Evolutionary conservation across 78 protist genomes (phyloP), one percentile per base, ranked within the genome.

Genomic region (Chrysochromulina parva): DNA sequence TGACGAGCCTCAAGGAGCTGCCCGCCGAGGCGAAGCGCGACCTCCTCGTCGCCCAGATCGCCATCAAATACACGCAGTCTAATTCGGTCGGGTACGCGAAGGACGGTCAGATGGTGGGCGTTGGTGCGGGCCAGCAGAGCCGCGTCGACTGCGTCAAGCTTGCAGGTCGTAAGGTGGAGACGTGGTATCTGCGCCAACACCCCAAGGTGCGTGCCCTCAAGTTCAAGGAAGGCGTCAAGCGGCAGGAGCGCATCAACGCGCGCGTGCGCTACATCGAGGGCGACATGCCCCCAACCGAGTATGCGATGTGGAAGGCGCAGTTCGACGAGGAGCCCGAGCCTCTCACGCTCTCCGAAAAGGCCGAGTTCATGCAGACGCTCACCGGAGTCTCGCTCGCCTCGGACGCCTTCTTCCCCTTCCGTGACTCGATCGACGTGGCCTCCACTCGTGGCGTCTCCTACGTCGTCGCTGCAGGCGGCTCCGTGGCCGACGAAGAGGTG

Each of bases 381-480:
- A 14, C 1, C 24, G 90, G 90, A 53, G 94, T 94, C 24, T 1
- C 81, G 59, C 22, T 94, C 58, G 73, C 92, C 58, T 90, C 94
- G 20, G 97, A 96, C 84, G 97, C 97, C 13, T 96, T 96, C 94
- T 96, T 96, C 92, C 97, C 97, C 67, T 96, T 96, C 95, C 93
- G 95, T 54, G 97, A 96, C 94, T 91, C 78, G 76, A 74, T 90
- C 80, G 92, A 90, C 92, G 84, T 74, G 52, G 84, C 84, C 58
- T 47, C 84, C 13, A 4, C 20, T 6, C 54, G 54, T 2, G 84
- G 84, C 84, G 84, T 74, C 38, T 2, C 14, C 3, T 74, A 74
- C 84, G 26, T 74, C 38, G 84, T 88, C 52, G 55, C 76, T 47
- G 96, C 97, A 1, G 90, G 94, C 4, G 97, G 97, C 47, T 84